Evolutionary conservation across 331 rosid species (phyloP), one percentile per base, ranked within the genome.

Genomic region (Cydonia oblonga): DNA sequence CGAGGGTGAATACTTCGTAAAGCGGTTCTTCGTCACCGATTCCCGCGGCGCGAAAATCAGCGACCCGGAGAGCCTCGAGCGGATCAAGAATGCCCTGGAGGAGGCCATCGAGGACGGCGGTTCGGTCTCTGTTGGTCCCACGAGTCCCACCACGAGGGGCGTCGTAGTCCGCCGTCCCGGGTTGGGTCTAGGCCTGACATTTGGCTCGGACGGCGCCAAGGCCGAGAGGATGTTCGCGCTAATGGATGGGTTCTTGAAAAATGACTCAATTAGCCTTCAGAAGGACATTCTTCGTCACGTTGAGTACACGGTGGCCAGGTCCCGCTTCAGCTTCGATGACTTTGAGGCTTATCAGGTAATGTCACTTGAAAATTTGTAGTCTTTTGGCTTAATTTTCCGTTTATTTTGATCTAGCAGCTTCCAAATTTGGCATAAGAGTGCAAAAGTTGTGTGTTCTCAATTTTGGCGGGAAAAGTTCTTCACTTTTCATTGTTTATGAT

Each of bases 261-360:
- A 83, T 68, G 95, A 89, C 20, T 87, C 95, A 24, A 42, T 85
- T 15, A 86, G 87, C 74, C 91, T 89, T 74, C 95, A 89, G 69
- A 86, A 81, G 70, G 91, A 89, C 83, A 86, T 89, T 75, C 91
- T 89, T 10, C 74, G 74, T 56, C 95, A 89, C 68, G 95, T 89
- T 23, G 95, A 89, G 87, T 86, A 86, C 58, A 89, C 95, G 2
- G 88, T 89, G 49, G 95, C 91, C 9, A 84, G 91, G 69, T 89
- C 95, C 7, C 87, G 95, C 52, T 89, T 84, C 40, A 89, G 75
- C 71, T 89, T 89, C 66, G 95, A 89, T 25, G 95, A 89, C 83
- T 89, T 83, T 32, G 95, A 89, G 81, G 95, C 95, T 19, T 89
- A 86, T 73, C 95, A 89, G 91, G 95, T 89, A 40, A 26, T 9